phyloP scores from a whole-genome alignment of 345 rosid genomes.

The Pugionium dolabratum region DNA sequence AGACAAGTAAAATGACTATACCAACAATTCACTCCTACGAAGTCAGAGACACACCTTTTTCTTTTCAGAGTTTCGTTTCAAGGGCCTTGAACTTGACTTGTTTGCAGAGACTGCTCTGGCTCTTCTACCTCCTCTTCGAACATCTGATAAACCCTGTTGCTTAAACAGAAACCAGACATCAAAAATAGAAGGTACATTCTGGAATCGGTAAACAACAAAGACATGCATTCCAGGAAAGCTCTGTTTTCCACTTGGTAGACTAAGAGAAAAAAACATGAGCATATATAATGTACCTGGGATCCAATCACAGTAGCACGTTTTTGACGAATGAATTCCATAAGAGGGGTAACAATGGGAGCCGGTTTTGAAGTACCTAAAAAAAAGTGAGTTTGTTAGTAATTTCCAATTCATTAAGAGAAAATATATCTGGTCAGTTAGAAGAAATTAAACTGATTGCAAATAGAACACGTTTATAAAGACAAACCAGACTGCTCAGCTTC shows the following conservation, averaged over 20 bases:
- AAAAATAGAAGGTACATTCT: not conserved
- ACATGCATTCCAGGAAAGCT: not conserved
- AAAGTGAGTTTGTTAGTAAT: conserved; percentile 4
- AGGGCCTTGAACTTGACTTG: conserved; percentile 46
- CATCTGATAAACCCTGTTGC: conserved; percentile 47
- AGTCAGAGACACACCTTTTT: conserved; percentile 51
- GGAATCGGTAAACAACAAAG: not conserved
- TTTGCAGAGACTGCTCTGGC: conserved; percentile 43
- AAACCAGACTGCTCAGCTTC: conserved; percentile 66
- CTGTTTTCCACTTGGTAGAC: not conserved
- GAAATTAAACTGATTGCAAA: not conserved
- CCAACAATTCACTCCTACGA: not conserved
- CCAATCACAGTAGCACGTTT: conserved; percentile 65
- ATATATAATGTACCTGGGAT: conserved; percentile 47
- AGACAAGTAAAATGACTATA: conserved; percentile 13
- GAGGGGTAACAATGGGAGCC: conserved; percentile 60
- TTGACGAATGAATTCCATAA: conserved; percentile 82
- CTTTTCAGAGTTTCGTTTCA: conserved; percentile 56
- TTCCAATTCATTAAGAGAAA: not conserved
- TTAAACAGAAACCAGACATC: conserved; percentile 28
- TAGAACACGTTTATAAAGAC: conserved; percentile 22
- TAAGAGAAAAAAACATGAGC: not conserved
- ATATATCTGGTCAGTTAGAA: not conserved
- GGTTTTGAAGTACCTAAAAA: conserved; percentile 51
- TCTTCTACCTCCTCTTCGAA: conserved; percentile 54